Evolutionary conservation across 495 filamentous ascomycete species (phyloP), one percentile per base, ranked within the genome.

Genomic region (Penicillium odoratum): DNA sequence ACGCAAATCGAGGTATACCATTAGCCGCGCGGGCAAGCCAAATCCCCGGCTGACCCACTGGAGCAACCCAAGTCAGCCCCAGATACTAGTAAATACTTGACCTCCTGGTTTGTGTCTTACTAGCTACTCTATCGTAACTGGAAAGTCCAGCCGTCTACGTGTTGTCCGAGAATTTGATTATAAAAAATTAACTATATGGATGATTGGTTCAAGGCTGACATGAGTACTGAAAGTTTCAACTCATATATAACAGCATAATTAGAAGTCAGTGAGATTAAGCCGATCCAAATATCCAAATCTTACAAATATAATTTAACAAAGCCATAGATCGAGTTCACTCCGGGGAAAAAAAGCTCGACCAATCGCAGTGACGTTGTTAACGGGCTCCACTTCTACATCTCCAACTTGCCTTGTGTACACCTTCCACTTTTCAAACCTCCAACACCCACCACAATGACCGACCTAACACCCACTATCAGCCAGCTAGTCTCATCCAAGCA

Each of bases 401-500:
- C 47, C 36, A 29, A 38, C 25, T 44, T 48, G 36, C 25, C 18
- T 28, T 18, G 11, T 43, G 30, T 45, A 43, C 44, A 55, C 45
- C 50, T 48, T 50, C 16, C 58, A 53, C 7, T 34, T 50, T 29
- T 40, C 49, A 25, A 52, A 52, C 5, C 44, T 42, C n/a, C 44
- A 53, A 29, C 51, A 47, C 25, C 34, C 47, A 38, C 50, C 26
- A 71, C 52, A 53, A 89, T 89, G 86, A 80, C 83, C 33, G 85
- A 95, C 65, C 74, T 96, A 34, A 93, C 90, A 3, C 79, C 86
- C 7, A 69, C 83, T 15, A 85, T 96, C 36, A 66, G 65, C 42
- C 34, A 84, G 49, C 81, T 90, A 30, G 81, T 96, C 3, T 80
- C 81, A 55, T 69, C 77, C 55, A 65, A 83, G 83, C 55, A 64